Conservation (phyloP, 2,329 filamentous ascomycete genomes). For the Exophiala alcalophila region DNA sequence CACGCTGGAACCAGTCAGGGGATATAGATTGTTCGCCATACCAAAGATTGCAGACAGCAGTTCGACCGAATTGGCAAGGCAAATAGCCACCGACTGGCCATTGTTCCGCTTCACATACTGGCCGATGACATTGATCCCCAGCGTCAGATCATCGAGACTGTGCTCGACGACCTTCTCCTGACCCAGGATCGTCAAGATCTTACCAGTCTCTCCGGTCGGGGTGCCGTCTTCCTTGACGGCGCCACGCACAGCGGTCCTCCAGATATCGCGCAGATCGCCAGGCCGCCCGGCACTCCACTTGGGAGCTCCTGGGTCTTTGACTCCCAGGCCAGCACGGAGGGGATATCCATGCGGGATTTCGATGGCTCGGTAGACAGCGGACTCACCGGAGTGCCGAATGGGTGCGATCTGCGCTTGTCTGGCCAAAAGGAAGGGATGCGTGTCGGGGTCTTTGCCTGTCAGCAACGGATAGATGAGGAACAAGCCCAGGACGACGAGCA, state of each 20-base stretch:
- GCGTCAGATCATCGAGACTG: conserved; percentile 67
- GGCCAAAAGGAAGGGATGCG: conserved; percentile 84
- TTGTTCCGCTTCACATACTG: conserved; percentile 65
- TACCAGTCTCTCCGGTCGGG: conserved; percentile 56
- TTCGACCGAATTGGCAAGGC: conserved; percentile 90
- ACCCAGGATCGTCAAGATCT: conserved; percentile 75
- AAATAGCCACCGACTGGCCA: conserved; percentile 77
- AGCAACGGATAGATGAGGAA: conserved; percentile 70
- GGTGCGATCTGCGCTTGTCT: conserved; percentile 76
- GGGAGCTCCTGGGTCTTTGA: conserved; percentile 74
- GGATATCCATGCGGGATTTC: conserved; percentile 82
- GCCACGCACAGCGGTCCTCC: conserved; percentile 70
- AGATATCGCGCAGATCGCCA: conserved; percentile 88
- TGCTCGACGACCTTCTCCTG: conserved; percentile 72
- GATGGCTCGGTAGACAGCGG: conserved; percentile 78
- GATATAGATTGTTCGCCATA: conserved; percentile 34
- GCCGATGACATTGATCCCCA: conserved; percentile 84
- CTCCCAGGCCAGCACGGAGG: conserved; percentile 71
- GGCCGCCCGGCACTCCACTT: conserved; percentile 81
- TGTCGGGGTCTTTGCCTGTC: conserved; percentile 76
- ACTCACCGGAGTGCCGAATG: conserved; percentile 80
- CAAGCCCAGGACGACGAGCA: conserved; percentile 64
- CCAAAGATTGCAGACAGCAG: conserved; percentile 75
- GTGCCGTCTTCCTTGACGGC: conserved; percentile 62
- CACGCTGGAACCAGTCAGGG: not conserved